phyloP scores from a whole-genome alignment of 75 land plant genomes.

The Isoetes taiwanensis region DNA sequence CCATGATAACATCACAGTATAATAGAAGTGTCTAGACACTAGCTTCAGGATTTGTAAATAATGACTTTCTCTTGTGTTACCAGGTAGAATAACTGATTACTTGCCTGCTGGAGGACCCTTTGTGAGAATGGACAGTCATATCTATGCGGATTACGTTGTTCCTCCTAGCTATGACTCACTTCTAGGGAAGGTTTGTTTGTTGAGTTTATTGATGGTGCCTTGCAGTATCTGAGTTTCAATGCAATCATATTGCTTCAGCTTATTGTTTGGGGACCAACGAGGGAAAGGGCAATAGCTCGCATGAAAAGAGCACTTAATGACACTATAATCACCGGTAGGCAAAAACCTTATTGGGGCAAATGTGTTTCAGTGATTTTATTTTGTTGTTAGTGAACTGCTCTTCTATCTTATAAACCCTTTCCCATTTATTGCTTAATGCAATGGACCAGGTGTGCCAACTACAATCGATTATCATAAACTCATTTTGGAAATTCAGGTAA shows the following conservation, averaged over 20 bases:
- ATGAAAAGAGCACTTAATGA: constrained; percentile 92
- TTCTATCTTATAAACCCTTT: too few relatives aligned
- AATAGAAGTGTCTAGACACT: too few relatives aligned
- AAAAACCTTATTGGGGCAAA: not conserved
- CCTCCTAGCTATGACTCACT: constrained; percentile 96
- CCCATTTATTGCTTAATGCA: not conserved
- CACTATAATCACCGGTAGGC: constrained; percentile 70
- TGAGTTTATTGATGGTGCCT: constrained; percentile 2
- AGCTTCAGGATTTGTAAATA: too few relatives aligned
- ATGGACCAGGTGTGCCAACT: constrained; percentile 61
- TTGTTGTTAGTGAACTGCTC: too few relatives aligned
- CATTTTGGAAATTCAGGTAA: constrained; percentile 65
- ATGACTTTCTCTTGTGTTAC: too few relatives aligned
- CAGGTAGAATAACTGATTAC: constrained; percentile 82
- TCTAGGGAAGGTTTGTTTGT: constrained; percentile 66
- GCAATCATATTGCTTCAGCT: too few relatives aligned
- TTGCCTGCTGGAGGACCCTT: constrained; percentile 95
- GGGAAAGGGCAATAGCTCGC: constrained; percentile 83
- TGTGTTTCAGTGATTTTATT: too few relatives aligned
- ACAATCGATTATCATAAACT: constrained; percentile 96
- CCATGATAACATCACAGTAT: too few relatives aligned
- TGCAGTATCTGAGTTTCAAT: too few relatives aligned
- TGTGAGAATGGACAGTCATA: constrained; percentile 96
- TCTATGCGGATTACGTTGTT: constrained; percentile 89
- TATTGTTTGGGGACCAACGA: constrained; percentile 96